Conservation (phyloP, 371 early-diverging fungal species). For the Mortierella sp. region DNA sequence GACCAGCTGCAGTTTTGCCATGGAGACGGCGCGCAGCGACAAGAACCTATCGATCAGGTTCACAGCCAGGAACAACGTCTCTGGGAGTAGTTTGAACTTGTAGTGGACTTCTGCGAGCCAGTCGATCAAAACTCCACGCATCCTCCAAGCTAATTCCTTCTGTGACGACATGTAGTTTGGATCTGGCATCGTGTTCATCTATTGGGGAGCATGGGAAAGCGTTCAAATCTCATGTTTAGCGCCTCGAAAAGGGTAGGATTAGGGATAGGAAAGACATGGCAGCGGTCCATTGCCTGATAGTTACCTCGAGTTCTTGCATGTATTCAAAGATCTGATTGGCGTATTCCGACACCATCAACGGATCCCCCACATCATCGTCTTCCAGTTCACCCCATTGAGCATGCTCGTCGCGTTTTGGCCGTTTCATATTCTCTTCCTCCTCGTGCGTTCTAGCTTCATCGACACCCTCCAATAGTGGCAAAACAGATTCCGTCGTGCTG, state of each 20-base stretch:
- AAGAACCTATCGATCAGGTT: conserved; percentile 98
- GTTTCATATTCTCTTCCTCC: conserved; percentile 36
- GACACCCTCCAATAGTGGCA: not conserved
- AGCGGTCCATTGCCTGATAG: not conserved
- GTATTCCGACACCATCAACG: conserved; percentile 93
- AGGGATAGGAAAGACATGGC: no score
- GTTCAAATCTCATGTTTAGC: no score
- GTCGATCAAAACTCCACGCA: conserved; percentile 91
- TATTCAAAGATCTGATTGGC: conserved; percentile 90
- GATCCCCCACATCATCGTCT: conserved; percentile 75
- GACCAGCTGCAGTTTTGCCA: conserved; percentile 96
- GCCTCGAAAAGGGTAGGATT: no score
- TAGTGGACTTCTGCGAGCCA: conserved; percentile 93
- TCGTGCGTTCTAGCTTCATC: conserved; percentile 8
- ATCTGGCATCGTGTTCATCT: conserved; percentile 76
- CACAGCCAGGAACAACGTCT: conserved; percentile 95
- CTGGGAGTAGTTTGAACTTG: conserved; percentile 92
- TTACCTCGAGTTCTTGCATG: conserved; percentile 80
- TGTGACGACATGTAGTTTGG: conserved; percentile 87
- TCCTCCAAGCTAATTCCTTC: conserved; percentile 91
- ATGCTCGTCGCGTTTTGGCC: conserved; percentile 24
- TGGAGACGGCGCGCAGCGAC: conserved; percentile 81
- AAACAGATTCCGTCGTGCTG: not conserved
- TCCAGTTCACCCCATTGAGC: conserved; percentile 68
- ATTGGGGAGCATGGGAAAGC: not conserved